Conservation (phyloP, 2,329 filamentous ascomycete genomes). For the Amauroascus verrucosus region DNA sequence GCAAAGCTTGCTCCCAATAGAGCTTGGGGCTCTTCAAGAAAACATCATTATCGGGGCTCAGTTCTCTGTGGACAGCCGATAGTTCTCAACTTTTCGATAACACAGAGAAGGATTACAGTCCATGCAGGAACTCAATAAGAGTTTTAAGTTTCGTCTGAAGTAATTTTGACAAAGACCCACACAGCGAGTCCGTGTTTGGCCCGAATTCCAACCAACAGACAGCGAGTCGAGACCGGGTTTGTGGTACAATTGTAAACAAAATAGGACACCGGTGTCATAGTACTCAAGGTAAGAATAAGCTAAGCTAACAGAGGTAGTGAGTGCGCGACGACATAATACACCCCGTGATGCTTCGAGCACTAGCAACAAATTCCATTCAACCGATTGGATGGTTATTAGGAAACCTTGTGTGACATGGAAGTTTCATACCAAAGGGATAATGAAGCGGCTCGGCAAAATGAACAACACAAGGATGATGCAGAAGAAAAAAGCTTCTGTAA, state of each 20-base stretch:
- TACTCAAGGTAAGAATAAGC: too few relatives aligned
- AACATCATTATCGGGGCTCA: not conserved
- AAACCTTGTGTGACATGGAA: not conserved
- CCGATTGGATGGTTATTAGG: too few relatives aligned
- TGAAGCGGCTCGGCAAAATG: not conserved
- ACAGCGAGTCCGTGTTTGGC: not conserved
- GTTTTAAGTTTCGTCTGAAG: not conserved
- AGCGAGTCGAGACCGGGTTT: not conserved
- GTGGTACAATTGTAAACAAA: not conserved
- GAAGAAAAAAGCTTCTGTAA: too few relatives aligned
- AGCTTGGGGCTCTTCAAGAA: not conserved
- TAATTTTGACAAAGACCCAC: not conserved
- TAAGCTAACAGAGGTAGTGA: too few relatives aligned
- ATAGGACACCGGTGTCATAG: not conserved
- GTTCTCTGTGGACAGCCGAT: not conserved
- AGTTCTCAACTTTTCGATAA: not conserved
- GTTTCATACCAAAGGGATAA: not conserved
- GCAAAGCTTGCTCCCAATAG: not conserved
- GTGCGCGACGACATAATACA: too few relatives aligned
- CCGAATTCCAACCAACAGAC: not conserved
- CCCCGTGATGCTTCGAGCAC: too few relatives aligned
- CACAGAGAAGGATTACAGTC: not conserved
- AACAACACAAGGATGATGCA: too few relatives aligned
- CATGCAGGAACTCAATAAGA: not conserved
- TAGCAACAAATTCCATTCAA: too few relatives aligned